Conservation (phyloP, 208 protist species). For the Naegleria fowleri region DNA sequence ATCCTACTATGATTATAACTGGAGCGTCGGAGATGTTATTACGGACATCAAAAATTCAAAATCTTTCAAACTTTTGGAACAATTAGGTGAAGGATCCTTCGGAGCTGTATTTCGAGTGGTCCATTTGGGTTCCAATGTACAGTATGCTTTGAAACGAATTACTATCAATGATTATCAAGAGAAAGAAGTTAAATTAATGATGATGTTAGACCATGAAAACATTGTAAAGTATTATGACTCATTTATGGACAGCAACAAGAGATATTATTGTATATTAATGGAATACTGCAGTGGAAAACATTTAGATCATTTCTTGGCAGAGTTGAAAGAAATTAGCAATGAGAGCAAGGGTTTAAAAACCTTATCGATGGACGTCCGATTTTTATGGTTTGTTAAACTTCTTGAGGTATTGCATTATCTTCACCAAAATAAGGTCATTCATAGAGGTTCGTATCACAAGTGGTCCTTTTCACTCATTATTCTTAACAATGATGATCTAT, state of each 20-base stretch:
- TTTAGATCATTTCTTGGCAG: background rate
- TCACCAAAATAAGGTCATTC: background rate
- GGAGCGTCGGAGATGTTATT: too few relatives aligned
- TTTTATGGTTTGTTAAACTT: background rate
- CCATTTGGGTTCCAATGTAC: background rate
- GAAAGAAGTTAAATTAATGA: constrained; percentile 10
- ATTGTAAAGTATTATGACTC: constrained; percentile 13
- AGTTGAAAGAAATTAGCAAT: background rate
- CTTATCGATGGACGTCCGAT: background rate
- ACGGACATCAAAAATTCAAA: background rate
- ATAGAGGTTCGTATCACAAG: background rate
- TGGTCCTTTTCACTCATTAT: too few relatives aligned
- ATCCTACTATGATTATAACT: too few relatives aligned
- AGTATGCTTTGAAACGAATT: background rate
- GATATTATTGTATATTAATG: background rate
- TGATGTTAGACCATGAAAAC: background rate
- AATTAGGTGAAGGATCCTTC: background rate
- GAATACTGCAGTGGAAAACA: background rate
- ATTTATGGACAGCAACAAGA: background rate
- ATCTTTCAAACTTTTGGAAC: background rate
- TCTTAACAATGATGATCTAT: too few relatives aligned
- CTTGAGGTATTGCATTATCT: background rate
- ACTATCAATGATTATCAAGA: background rate
- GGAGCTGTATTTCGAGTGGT: background rate
- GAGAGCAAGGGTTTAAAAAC: background rate